Base-by-base conservation (phyloP, 306 rosid genomes). In the Trifolium dubium region DNA sequence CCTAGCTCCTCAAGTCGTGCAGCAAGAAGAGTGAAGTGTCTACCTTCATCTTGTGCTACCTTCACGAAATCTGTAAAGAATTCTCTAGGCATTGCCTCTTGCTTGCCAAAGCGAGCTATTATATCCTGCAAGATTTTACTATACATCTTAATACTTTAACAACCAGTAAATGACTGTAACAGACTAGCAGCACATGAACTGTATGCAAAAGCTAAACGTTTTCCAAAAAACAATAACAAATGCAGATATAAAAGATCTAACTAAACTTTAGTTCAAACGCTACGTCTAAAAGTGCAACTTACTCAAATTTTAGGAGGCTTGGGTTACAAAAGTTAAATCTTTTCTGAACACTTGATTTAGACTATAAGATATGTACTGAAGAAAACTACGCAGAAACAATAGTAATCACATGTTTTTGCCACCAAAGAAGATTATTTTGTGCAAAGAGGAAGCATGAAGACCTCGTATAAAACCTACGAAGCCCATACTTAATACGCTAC, bases 41-140 rank as follows among this genome's bases (percentile, higher is more conserved):
- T 73, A 55, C 96, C 96, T 86, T 93, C 97, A 54, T 91, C 97
- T 78, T 89, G 93, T 19, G 98, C 97, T 47, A 91, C 93, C 86
- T 82, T 91, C 63, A 91, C 96, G 30, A 86, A 93, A 84, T 89
- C 92, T 6, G 89, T 88, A 76, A 93, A 89, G 77, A 91, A 93
- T 19, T 91, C 96, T 67, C 87, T 84, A 10, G 98, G 93, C 98
- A 93, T 88, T 13, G 79, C 86, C 78, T 91, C 97, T 86, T 81
- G 88, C 84, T 85, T 86, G 8, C 98, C 90, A 68, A 91, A 93
- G 8, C 96, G 89, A 15, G 93, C 97, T 73, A 89, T 93, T 71
- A 93, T 93, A 71, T 93, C 98, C 97, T 93, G 79, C 69, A 78
- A 14, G 12, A 28, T 44, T 28, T 78, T 28, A 47, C n/a, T 53